These are phyloP conservation scores for Pseudocercospora musae DNA, from an alignment of 2,329 filamentous ascomycete genomes.

Conservation along the genomic window DNA sequence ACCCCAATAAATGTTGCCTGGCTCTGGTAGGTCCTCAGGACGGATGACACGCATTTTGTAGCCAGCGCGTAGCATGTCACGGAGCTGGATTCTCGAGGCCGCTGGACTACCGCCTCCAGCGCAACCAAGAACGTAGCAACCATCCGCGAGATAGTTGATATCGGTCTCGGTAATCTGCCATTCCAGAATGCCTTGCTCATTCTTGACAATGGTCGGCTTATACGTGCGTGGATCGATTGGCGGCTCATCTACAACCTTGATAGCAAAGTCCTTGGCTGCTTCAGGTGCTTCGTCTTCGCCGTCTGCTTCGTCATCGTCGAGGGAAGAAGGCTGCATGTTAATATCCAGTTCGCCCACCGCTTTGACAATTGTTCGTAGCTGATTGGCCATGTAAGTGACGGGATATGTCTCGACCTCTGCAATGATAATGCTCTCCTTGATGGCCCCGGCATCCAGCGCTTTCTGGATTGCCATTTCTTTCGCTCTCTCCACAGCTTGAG, in stretches of 20 bases:
- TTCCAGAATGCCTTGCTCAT: constrained; percentile 43
- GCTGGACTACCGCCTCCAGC: constrained; percentile 59
- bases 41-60: constrained; percentile 52
- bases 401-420: constrained; percentile 46
- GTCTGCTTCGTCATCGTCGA: constrained; percentile 22
- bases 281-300: constrained; percentile 15
- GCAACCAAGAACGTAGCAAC: constrained; percentile 61
- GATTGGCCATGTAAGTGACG: constrained; percentile 36
- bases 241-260: constrained; percentile 33
- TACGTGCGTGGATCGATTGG: constrained; percentile 39
- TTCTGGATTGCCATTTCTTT: constrained; percentile 37
- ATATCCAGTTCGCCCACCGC: constrained; percentile 34
- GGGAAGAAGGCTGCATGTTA: constrained; percentile 18
- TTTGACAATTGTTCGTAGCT: constrained; percentile 34
- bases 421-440: constrained; percentile 41
- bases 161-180: constrained; percentile 61
- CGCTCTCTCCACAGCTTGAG: constrained; percentile 40
- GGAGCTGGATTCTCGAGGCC: constrained; percentile 50
- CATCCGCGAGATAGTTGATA: constrained; percentile 55
- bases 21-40: constrained; percentile 49
- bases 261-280: constrained; percentile 33
- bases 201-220: constrained; percentile 39
- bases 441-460: constrained; percentile 36
- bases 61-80: constrained; percentile 51
- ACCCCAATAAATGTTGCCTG: constrained; percentile 54